phyloP scores from a whole-genome alignment of 805 yeast genomes.

The Wickerhamiella parazyma region DNA sequence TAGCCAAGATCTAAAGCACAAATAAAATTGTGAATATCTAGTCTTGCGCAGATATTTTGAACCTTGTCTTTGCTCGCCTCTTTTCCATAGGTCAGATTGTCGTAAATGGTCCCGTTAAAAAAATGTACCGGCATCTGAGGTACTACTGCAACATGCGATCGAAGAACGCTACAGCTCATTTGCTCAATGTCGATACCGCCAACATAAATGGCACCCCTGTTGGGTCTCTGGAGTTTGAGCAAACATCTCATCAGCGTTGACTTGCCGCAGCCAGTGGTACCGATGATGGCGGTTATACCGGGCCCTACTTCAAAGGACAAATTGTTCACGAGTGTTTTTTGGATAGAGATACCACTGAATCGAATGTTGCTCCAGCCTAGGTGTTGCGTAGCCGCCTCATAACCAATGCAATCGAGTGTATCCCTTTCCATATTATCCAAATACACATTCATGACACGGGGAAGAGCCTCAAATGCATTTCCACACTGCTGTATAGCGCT shows the following conservation, averaged over 20 bases:
- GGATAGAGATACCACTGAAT: constrained; percentile 11
- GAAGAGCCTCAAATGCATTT: constrained; percentile 43
- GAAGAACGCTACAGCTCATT: constrained; percentile 35
- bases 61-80: not conserved
- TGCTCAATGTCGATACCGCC: constrained; percentile 36
- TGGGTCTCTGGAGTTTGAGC: constrained; percentile 36
- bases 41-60: constrained; percentile 23
- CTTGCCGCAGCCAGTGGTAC: constrained; percentile 87
- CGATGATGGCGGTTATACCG: constrained; percentile 56
- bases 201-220: constrained; percentile 31
- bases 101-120: constrained; percentile 59
- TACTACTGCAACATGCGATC: constrained; percentile 51
- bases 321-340: constrained; percentile 28
- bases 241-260: constrained; percentile 56
- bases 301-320: constrained; percentile 32
- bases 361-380: constrained; percentile 10
- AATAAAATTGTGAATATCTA: constrained; percentile 43
- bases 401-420: not conserved
- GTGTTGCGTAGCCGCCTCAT: not conserved
- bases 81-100: constrained; percentile 36
- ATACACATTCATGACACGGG: constrained; percentile 12
- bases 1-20: constrained; percentile 41
- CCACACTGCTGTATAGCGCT: constrained; percentile 64
- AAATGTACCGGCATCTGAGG: constrained; percentile 54
- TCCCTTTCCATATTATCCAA: not conserved